These are phyloP conservation scores for Zymoseptoria pseudotritici DNA, from an alignment of 2,329 filamentous ascomycete genomes.

Conservation along the genomic window DNA sequence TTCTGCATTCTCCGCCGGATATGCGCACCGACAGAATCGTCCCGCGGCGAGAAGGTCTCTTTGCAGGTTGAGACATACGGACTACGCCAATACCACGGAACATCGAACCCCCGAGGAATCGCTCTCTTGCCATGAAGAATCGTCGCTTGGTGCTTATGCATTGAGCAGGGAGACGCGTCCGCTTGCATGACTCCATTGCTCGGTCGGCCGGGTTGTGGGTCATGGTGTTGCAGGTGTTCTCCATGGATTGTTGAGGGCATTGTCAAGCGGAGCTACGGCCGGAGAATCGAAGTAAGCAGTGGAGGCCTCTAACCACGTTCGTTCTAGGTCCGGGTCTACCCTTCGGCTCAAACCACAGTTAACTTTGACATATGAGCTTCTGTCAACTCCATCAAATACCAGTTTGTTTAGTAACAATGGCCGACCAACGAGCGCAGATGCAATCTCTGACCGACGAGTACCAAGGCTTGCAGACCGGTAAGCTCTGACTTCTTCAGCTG, in stretches of 20 bases:
- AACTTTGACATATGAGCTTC: background rate
- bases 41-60: no score
- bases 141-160: background rate
- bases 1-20: background rate
- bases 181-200: background rate
- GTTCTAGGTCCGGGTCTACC: background rate
- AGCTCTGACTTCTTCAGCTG: no score
- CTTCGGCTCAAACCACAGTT: background rate
- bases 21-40: background rate
- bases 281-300: no score
- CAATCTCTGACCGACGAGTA: conserved; percentile 83
- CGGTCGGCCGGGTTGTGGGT: background rate
- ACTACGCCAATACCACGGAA: background rate
- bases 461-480: conserved; percentile 77
- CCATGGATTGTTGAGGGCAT: background rate
- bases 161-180: background rate
- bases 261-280: background rate
- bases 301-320: background rate
- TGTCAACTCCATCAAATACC: background rate
- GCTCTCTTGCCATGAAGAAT: background rate
- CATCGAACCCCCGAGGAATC: background rate
- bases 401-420: no score
- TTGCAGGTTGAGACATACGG: background rate
- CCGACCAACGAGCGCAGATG: conserved; percentile 59
- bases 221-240: background rate